Conservation (phyloP, 192 early-diverging fungal species). For the Coemansia sp. region DNA sequence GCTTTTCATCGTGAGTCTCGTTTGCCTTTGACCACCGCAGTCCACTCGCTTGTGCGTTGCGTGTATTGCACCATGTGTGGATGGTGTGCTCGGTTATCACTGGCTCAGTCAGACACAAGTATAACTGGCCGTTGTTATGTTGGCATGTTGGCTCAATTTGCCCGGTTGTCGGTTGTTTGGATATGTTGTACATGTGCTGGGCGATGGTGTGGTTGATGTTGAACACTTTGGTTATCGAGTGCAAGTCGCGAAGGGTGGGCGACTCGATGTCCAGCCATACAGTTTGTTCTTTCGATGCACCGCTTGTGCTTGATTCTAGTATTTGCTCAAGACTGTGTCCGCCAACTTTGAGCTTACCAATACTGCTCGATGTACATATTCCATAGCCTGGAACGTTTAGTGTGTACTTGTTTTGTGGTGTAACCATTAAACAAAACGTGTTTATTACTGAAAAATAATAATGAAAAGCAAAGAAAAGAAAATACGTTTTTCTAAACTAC, state of each 20-base stretch:
- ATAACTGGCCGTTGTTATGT: neutral
- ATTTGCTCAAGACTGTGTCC: constrained; percentile 7
- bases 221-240: constrained; percentile 1
- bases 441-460: neutral
- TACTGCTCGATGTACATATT: neutral
- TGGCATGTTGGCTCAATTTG: neutral
- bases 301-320: neutral
- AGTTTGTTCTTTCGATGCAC: too few species aligned
- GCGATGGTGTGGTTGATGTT: neutral
- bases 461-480: neutral
- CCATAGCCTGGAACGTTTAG: constrained; percentile 5
- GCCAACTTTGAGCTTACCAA: neutral
- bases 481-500: neutral
- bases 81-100: neutral
- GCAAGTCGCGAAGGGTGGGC: neutral
- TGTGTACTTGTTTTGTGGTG: neutral
- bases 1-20: neutral
- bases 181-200: neutral
- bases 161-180: neutral
- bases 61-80: neutral
- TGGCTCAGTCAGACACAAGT: constrained; percentile 10
- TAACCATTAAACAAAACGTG: neutral
- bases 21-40: too few species aligned
- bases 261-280: constrained; percentile 16
- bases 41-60: too few species aligned